Evolutionary conservation across 2,329 filamentous ascomycete species (phyloP).

Genomic region (Annulohypoxylon truncatum): DNA sequence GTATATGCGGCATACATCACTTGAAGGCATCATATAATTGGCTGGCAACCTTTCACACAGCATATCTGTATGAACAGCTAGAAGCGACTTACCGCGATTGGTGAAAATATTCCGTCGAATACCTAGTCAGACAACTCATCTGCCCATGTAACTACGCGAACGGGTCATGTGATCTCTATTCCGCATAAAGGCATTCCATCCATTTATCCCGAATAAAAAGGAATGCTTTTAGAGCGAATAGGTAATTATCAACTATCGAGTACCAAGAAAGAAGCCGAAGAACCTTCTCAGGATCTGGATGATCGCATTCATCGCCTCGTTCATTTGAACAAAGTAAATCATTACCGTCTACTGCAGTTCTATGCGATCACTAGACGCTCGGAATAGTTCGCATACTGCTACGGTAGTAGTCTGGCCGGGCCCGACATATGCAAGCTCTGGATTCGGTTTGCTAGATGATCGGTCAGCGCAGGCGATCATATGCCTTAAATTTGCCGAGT

Average conservation of each 20-base stretch:
- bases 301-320: background rate
- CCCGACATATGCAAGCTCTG: conserved; percentile 23
- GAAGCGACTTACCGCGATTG: background rate
- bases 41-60: background rate
- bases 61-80: background rate
- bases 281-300: background rate
- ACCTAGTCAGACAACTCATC: too few relatives aligned
- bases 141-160: background rate
- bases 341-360: background rate
- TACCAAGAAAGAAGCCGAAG: background rate
- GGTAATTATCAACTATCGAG: background rate
- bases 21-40: conserved; percentile 7
- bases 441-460: conserved; percentile 27
- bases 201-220: background rate
- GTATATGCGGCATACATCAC: background rate
- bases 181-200: background rate
- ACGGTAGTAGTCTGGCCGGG: conserved; percentile 7
- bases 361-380: conserved; percentile 1
- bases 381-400: conserved; percentile 7
- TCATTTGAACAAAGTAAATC: conserved; percentile 14
- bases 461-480: conserved; percentile 24
- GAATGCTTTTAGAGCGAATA: background rate
- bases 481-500: conserved; percentile 26
- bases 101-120: background rate
- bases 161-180: conserved; percentile 8